Percentiles rank a stretch among this genome's conserved stretches.
Conservation (phyloP, 225 moss, liverwort and hornwort genomes). For the Physcomitrellopsis africana region DNA sequence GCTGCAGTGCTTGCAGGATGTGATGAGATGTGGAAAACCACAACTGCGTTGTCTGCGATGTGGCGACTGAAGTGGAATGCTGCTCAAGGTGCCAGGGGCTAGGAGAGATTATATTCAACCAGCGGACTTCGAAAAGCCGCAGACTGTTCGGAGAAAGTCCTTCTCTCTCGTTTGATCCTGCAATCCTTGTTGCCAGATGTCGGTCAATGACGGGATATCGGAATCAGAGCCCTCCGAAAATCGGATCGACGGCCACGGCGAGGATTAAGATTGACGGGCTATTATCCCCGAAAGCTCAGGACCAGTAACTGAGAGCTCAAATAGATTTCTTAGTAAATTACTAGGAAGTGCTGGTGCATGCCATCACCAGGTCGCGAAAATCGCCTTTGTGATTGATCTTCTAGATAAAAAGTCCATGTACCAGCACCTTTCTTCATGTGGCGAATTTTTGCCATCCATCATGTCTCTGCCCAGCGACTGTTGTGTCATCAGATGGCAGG, state of each 20-base stretch:
- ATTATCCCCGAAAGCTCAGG: not conserved
- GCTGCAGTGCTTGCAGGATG: too few relatives aligned
- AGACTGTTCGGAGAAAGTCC: not conserved
- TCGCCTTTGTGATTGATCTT: not conserved
- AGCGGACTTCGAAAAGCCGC: slow-evolving; percentile 7
- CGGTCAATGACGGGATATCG: not conserved
- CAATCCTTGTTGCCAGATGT: slow-evolving; percentile 19
- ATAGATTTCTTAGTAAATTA: not conserved
- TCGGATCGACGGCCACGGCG: slow-evolving; percentile 13
- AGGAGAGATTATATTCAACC: not conserved
- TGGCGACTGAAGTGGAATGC: too few relatives aligned
- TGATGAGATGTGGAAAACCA: not conserved
- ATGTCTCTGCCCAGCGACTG: too few relatives aligned
- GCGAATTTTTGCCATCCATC: not conserved
- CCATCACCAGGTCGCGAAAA: not conserved
- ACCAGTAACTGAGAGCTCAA: not conserved
- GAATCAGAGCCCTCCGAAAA: not conserved
- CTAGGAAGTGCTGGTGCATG: not conserved
- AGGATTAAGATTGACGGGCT: slow-evolving; percentile 8
- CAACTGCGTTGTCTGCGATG: not conserved
- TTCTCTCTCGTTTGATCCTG: not conserved
- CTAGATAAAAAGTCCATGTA: slow-evolving; percentile 19
- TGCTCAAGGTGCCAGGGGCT: not conserved
- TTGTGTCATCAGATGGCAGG: too few relatives aligned
- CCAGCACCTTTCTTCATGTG: not conserved